Percentiles rank a stretch among this genome's conserved stretches.
Evolutionary conservation across 208 protist genomes (phyloP).

Genomic region (Novymonas esmeraldas): DNA sequence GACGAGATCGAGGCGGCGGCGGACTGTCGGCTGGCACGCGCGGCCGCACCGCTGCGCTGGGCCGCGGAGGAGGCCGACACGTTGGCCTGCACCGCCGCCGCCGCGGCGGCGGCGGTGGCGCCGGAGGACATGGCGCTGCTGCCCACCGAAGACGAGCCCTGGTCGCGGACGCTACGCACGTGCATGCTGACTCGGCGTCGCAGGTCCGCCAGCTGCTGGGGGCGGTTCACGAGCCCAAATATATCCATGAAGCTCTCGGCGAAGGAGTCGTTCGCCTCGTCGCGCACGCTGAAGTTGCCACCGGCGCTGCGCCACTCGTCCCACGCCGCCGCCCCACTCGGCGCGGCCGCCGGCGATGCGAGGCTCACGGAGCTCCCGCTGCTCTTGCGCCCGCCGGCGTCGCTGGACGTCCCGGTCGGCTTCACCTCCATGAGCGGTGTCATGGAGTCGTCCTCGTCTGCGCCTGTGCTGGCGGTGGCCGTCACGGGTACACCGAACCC

Average conservation of each 20-base stretch:
- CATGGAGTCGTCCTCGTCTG: not conserved
- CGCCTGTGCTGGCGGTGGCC: not conserved
- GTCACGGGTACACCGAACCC: too few relatives aligned
- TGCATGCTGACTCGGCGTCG: conserved; percentile 19
- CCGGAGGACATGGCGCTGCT: not conserved
- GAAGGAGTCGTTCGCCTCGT: conserved; percentile 35
- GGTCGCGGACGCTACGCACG: not conserved
- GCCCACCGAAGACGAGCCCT: not conserved
- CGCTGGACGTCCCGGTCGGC: not conserved
- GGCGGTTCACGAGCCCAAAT: conserved; percentile 27
- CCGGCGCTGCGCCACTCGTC: not conserved
- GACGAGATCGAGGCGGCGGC: conserved; percentile 2
- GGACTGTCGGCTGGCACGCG: not conserved
- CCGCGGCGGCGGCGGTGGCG: not conserved
- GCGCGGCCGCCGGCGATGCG: not conserved
- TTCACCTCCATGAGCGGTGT: conserved; percentile 2
- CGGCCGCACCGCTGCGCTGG: not conserved
- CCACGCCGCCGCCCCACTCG: not conserved
- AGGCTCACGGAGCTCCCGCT: conserved; percentile 3
- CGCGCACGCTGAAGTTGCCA: not conserved
- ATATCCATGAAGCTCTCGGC: conserved; percentile 34
- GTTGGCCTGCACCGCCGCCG: not conserved
- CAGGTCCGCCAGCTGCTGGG: conserved; percentile 26
- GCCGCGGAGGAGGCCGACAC: not conserved
- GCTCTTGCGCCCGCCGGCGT: not conserved